These are phyloP conservation scores for Ganoderma multipileum DNA, from an alignment of 1,284 basidiomycete genomes.

Conservation along the genomic window DNA sequence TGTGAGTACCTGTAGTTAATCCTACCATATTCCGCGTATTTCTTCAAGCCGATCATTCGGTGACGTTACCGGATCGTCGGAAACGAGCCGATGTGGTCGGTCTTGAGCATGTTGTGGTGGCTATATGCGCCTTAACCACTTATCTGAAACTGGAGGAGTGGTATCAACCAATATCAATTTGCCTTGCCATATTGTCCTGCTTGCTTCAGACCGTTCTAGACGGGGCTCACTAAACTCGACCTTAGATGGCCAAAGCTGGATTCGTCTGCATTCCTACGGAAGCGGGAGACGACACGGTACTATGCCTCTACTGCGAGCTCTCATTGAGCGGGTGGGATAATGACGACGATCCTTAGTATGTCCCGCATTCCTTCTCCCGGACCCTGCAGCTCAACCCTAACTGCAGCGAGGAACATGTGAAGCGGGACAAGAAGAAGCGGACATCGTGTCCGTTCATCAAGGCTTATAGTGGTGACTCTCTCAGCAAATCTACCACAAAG, in stretches of 20 bases:
- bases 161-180: conserved; percentile 14
- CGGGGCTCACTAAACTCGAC: not conserved
- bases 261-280: conserved; percentile 77
- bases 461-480: conserved; percentile 29
- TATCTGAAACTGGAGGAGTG: not conserved
- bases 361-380: conserved; percentile 20
- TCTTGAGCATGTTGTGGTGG: not conserved
- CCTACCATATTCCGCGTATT: not conserved
- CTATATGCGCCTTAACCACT: not conserved
- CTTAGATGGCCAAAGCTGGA: conserved; percentile 83
- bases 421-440: conserved; percentile 56
- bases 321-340: conserved; percentile 82
- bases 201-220: not conserved
- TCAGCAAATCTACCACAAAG: conserved; percentile 31
- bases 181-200: not conserved
- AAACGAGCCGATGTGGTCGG: not conserved
- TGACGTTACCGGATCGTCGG: not conserved
- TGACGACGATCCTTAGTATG: conserved; percentile 81
- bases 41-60: not conserved
- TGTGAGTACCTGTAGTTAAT: conserved; percentile 47
- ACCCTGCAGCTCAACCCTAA: conserved; percentile 11
- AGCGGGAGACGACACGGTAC: conserved; percentile 73
- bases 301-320: conserved; percentile 80
- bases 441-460: conserved; percentile 60
- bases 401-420: conserved; percentile 68